Base-by-base conservation (phyloP, 2,329 filamentous ascomycete species). In the Penicillium sp. region DNA sequence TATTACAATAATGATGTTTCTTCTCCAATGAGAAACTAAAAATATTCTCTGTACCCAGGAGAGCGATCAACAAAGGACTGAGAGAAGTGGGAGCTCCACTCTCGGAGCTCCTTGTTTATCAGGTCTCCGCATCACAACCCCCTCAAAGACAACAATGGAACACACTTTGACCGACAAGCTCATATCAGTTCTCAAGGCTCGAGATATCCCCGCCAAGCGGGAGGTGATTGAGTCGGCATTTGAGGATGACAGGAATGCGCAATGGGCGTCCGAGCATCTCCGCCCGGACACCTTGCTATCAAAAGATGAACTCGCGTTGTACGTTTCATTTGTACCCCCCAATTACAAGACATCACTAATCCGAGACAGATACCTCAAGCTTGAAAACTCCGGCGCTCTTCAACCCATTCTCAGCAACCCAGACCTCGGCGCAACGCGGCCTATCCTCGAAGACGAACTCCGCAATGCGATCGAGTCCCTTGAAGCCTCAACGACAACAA, bases 401-500 rank as follows among this genome's bases (percentile, higher is more conserved):
- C 65, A 69, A 17, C 55, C 62, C 23, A 59, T 76, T 56, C 57
- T 74, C 35, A 62, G 62, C 35, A 62, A 68, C 33, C 59, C 65
- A 25, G 67, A 71, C 27, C 56, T 74, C 19, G 55, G 62, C 43
- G 65, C 69, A 46, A 74, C 68, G 17, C 70, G 73, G 62, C 73
- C 75, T n/a, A 63, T 78, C 51, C 65, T 74, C 6, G 76, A 78
- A 50, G 68, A 71, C 23, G 75, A 78, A 47, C 69, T 78, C 43
- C 72, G 63, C 51, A 64, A 49, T 50, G 69, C 75, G 29, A 76
- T 76, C 49, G 62, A 70, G 46, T 67, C 66, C 10, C 65, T 78
- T 35, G 70, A 74, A 50, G 62, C 67, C n/a, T 77, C 75, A 9
- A 78, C 75, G 1, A 65, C 64, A 9, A 66, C 67, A 6, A 71